These are phyloP conservation scores for Phlyctochytrium arcticum DNA, from an alignment of 192 early-diverging fungal species.

Conservation along the genomic window DNA sequence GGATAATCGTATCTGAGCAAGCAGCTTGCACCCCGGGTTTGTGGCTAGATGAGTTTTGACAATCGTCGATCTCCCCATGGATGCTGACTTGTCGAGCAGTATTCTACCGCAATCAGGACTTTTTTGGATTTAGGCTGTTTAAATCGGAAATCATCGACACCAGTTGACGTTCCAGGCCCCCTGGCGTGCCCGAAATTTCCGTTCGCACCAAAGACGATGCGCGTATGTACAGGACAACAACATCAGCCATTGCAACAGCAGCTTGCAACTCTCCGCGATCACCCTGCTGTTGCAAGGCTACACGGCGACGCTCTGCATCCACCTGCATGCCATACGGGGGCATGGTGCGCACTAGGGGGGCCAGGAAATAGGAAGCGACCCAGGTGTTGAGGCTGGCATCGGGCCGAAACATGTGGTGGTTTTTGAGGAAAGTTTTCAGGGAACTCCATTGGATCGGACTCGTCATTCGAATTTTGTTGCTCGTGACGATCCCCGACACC, in stretches of 20 bases:
- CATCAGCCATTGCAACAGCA: not conserved
- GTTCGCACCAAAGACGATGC: not conserved
- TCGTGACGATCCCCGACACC: not conserved
- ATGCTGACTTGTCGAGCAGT: slow-evolving; percentile 1
- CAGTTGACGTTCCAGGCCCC: not conserved
- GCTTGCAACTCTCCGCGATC: too few relatives aligned
- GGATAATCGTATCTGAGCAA: too few relatives aligned
- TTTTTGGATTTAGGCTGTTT: not conserved
- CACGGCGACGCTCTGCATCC: too few relatives aligned
- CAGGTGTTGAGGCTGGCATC: too few relatives aligned
- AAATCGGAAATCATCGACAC: not conserved
- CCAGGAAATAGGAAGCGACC: too few relatives aligned
- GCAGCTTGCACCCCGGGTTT: not conserved
- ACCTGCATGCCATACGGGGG: too few relatives aligned
- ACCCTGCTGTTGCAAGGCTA: too few relatives aligned
- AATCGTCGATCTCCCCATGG: not conserved
- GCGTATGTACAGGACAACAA: not conserved
- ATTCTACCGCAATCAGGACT: not conserved
- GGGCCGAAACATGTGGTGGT: too few relatives aligned
- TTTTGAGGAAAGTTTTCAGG: too few relatives aligned
- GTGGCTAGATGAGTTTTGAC: not conserved
- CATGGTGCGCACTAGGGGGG: too few relatives aligned
- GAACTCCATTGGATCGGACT: not conserved
- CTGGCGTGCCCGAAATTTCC: not conserved
- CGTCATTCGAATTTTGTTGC: not conserved